Evolutionary conservation across 257 asterid species (phyloP), one percentile per base, ranked within the genome.

Genomic region (Lycium barbarum): DNA sequence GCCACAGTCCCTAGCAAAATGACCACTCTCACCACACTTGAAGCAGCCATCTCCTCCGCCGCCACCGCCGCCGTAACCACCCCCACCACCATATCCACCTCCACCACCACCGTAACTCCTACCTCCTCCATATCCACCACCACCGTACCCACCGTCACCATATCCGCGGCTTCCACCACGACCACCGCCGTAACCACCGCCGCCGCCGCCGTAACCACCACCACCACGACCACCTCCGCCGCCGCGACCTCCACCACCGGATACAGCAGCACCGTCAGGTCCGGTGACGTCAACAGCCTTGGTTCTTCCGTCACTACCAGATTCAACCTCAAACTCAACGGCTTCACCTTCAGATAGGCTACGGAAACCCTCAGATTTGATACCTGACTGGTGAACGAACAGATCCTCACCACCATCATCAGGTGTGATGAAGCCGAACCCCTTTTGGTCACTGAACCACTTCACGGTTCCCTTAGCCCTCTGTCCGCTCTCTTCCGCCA

Each of bases 361-460:
- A 68, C 96, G 91, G 86, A 90, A 92, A 0, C 95, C 97, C n/a
- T 91, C 94, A 2, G 94, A 83, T 87, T 92, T 92, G 91, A 95
- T 92, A 17, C 94, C 93, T 0, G 97, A 91, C 38, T 93, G 97
- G 9, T 95, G 99, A 1, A 95, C 99, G 61, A 95, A 95, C 18
- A 94, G 94, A 88, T 95, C 99, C 12, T 94, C 97, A 84, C 88
- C 85, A 3, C 98, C 99, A 57, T 93, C 97, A 0, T 90, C 93
- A 7, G 99, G 99, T 11, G 98, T 94, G 80, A 95, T 94, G 87
- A 95, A 95, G 0, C 99, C 99, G 45, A 90, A 95, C 0, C 99
- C 99, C 58, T 94, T 95, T 36, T 92, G 95, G 67, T 91, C 97
- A 83, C 88, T 91, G 85, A 95, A 95, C 99, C 99, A 95, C 85